Evolutionary conservation across 2,329 filamentous ascomycete species (phyloP).

Genomic region (Xylariaceae sp.): DNA sequence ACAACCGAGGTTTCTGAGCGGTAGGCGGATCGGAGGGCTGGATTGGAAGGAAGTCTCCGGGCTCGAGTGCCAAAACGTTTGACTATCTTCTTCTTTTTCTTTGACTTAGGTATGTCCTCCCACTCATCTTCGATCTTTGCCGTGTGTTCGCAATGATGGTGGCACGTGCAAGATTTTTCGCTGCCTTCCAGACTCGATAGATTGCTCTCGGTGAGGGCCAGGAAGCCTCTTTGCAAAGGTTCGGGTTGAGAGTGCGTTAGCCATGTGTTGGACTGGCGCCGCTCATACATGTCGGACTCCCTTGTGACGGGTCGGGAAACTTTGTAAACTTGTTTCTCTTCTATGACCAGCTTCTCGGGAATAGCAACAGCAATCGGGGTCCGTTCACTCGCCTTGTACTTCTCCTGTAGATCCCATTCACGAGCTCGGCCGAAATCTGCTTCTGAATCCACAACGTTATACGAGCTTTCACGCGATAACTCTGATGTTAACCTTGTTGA

Average conservation of each 20-base stretch:
- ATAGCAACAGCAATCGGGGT: constrained; percentile 15
- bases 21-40: constrained; percentile 31
- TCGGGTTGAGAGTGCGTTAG: constrained; percentile 32
- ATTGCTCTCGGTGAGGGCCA: constrained; percentile 31
- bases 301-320: constrained; percentile 20
- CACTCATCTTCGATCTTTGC: constrained; percentile 33
- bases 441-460: constrained; percentile 22
- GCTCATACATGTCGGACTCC: constrained; percentile 28
- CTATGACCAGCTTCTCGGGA: constrained; percentile 2
- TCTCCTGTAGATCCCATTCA: constrained; percentile 29
- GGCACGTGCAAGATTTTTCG: constrained; percentile 27
- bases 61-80: constrained; percentile 26
- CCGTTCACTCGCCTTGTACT: constrained; percentile 31
- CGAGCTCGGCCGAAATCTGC: constrained; percentile 23
- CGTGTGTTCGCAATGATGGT: not conserved
- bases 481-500: constrained; percentile 11
- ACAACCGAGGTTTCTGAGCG: constrained; percentile 28
- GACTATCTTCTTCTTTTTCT: constrained; percentile 36
- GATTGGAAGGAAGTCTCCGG: constrained; percentile 26
- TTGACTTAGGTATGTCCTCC: constrained; percentile 32
- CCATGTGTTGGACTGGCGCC: constrained; percentile 30
- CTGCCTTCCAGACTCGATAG: constrained; percentile 41
- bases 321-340: constrained; percentile 30
- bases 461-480: constrained; percentile 25
- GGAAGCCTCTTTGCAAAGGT: constrained; percentile 25